Base-by-base conservation (phyloP, 257 asterid species). In the Fraxinus pennsylvanica region DNA sequence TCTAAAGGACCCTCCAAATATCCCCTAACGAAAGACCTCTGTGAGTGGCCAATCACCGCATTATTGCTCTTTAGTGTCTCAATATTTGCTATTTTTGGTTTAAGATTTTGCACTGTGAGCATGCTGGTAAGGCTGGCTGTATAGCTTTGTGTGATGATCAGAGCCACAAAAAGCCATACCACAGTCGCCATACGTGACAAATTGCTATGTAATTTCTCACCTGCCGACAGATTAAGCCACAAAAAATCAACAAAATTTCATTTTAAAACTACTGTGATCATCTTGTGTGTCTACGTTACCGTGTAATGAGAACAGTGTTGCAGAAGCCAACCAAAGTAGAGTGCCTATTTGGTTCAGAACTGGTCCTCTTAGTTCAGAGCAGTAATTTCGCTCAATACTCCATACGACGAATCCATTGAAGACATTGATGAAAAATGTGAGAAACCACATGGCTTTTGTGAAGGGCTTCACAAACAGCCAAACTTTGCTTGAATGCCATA, bases 81-180 rank as follows among this genome's bases (percentile, higher is more conserved):
- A 2, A 81, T 61, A 32, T 85, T 83, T 22, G 78, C 59, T 29
- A 78, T 77, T 45, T 66, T 81, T 8, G 90, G 88, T 61, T 77
- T 81, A 0, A 82, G 75, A 21, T 69, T 67, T 6, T 72, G 81
- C 17, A 80, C 63, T 9, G 90, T 87, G 61, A 87, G 87, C 88
- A 87, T 76, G 79, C 87, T 84, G 17, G 81, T 21, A 6, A 84
- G 88, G 72, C 79, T 87, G 19, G 90, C 90, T 14, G 88, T 82
- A 70, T 87, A 87, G 78, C 88, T 82, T 22, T 87, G 90, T n/a
- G 86, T 80, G 47, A 84, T 73, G 81, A 87, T 76, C 8, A 82
- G 52, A 13, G 85, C 87, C 57, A 84, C 88, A 45, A 87, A 74
- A 30, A 87, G 33, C 88, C 88, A 87, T 4, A 82, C 85, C 13